phyloP scores from a whole-genome alignment of 106 monocot species.

The Allium cepa region DNA sequence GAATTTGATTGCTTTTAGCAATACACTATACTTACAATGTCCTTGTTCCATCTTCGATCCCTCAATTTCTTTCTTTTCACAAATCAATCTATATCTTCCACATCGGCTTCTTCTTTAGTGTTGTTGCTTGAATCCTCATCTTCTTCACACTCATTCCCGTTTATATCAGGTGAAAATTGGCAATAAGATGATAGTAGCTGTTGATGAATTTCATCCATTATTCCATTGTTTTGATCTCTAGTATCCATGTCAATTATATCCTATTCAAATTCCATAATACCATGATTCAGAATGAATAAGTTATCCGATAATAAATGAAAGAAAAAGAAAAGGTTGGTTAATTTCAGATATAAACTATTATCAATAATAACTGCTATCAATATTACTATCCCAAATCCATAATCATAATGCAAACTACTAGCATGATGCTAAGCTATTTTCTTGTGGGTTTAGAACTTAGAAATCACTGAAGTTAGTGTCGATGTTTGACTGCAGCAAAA shows the following conservation, averaged over 20 bases:
- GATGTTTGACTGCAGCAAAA: no score
- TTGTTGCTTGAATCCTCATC: no score
- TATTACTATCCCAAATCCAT: neutral
- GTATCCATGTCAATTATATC: constrained; percentile 76
- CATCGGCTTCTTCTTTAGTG: no score
- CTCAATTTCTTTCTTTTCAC: no score
- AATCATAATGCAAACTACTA: neutral
- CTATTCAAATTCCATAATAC: constrained; percentile 16
- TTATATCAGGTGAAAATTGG: constrained; percentile 26
- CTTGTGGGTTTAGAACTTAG: neutral
- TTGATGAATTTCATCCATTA: constrained; percentile 54
- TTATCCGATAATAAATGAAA: neutral
- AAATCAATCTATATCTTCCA: no score
- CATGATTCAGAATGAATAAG: neutral
- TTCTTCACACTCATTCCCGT: no score
- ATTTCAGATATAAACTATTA: neutral
- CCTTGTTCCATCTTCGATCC: no score
- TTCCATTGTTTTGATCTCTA: constrained; percentile 58
- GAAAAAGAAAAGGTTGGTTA: neutral
- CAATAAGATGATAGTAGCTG: constrained; percentile 49
- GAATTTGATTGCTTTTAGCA: no score
- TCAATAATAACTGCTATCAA: neutral
- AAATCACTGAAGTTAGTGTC: no score
- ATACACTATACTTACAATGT: no score
- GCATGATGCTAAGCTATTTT: neutral